Conservation (phyloP, 345 rosid species). For the Garcia nutans region DNA sequence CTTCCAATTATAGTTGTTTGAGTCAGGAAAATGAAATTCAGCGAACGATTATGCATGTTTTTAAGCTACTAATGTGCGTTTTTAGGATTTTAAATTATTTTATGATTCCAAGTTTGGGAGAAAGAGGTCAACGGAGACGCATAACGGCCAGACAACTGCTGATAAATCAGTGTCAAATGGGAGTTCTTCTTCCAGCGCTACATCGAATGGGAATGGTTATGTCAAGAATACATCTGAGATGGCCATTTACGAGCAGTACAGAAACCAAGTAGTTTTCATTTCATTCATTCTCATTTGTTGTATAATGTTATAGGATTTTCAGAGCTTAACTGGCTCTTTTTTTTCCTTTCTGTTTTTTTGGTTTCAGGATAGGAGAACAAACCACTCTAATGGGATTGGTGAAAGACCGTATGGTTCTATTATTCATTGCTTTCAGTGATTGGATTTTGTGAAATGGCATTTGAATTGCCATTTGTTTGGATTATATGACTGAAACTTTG, state of each 20-base stretch:
- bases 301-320: neutral
- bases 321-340: neutral
- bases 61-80: conserved; percentile 35
- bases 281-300: neutral
- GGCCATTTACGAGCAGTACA: conserved; percentile 70
- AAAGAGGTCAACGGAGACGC: conserved; percentile 50
- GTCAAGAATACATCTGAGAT: conserved; percentile 49
- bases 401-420: conserved; percentile 61
- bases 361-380: conserved; percentile 44
- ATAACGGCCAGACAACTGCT: conserved; percentile 35
- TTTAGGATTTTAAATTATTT: conserved; percentile 70
- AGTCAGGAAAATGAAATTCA: neutral
- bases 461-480: too few species aligned
- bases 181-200: conserved; percentile 18
- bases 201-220: conserved; percentile 44
- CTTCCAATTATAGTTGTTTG: neutral
- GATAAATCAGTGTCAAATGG: conserved; percentile 39
- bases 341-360: neutral
- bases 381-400: conserved; percentile 36
- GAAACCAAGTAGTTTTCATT: conserved; percentile 48
- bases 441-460: neutral
- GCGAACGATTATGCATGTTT: conserved; percentile 30
- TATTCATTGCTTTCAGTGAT: neutral
- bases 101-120: conserved; percentile 95
- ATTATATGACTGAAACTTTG: too few species aligned